These are phyloP conservation scores for Schwanniomyces sp. DNA, from an alignment of 805 yeast species.

Conservation along the genomic window DNA sequence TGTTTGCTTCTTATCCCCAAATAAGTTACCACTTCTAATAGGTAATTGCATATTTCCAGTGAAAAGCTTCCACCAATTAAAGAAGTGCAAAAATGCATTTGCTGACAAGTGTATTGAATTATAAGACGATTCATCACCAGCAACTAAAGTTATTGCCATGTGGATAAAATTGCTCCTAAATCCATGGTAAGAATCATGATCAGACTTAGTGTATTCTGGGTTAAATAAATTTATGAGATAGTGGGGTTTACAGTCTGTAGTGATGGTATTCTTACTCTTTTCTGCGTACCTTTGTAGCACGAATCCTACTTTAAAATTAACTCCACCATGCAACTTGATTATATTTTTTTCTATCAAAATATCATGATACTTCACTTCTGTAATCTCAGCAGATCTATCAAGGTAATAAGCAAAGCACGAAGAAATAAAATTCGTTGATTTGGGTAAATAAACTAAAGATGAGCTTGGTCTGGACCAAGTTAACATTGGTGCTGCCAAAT, in stretches of 20 bases:
- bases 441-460: constrained; percentile 47
- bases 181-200: constrained; percentile 42
- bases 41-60: constrained; percentile 80
- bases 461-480: constrained; percentile 59
- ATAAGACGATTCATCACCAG: constrained; percentile 40
- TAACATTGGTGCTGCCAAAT: constrained; percentile 47
- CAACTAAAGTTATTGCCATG: constrained; percentile 40
- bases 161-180: constrained; percentile 40
- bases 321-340: constrained; percentile 60
- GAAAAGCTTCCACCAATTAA: constrained; percentile 84
- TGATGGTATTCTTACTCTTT: neutral
- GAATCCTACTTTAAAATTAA: constrained; percentile 54
- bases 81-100: constrained; percentile 62
- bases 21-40: constrained; percentile 70
- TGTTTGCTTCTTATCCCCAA: constrained; percentile 52
- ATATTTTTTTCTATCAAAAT: constrained; percentile 40
- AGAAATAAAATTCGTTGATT: constrained; percentile 39
- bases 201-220: constrained; percentile 46
- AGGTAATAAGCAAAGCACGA: constrained; percentile 52
- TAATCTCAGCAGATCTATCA: constrained; percentile 14
- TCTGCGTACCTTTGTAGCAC: constrained; percentile 4
- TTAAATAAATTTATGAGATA: constrained; percentile 56
- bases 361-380: neutral
- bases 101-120: constrained; percentile 83
- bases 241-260: constrained; percentile 61